Percentiles rank a stretch among this genome's conserved stretches.
These are phyloP conservation scores for Juglanconis juglandina DNA, from an alignment of 2,329 filamentous ascomycete species.

Conservation along the genomic window DNA sequence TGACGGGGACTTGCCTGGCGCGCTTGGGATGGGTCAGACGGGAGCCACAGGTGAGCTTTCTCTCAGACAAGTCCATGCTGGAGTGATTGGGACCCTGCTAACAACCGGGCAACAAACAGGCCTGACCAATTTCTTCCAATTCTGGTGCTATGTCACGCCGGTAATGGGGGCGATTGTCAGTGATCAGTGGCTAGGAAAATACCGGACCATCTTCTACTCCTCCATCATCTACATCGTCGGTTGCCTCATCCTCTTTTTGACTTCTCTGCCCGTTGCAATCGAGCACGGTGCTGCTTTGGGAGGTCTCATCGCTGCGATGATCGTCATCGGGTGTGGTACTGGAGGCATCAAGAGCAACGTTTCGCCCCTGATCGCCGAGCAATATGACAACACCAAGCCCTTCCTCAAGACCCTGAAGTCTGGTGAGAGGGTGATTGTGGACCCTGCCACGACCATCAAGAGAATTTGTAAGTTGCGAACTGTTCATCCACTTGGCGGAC, in stretches of 20 bases:
- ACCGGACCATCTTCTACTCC: slow-evolving; percentile 18
- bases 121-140: slow-evolving; percentile 17
- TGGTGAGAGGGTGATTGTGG: slow-evolving; percentile 62
- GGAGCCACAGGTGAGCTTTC: neutral
- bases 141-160: slow-evolving; percentile 19
- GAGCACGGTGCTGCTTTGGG: slow-evolving; percentile 16
- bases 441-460: slow-evolving; percentile 55
- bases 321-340: slow-evolving; percentile 21
- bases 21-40: slow-evolving; percentile 13
- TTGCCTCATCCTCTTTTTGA: slow-evolving; percentile 15
- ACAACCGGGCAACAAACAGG: neutral
- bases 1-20: slow-evolving; percentile 9
- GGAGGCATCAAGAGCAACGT: slow-evolving; percentile 63
- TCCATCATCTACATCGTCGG: slow-evolving; percentile 14
- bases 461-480: slow-evolving; percentile 8
- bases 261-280: slow-evolving; percentile 17
- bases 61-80: neutral
- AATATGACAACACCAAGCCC: slow-evolving; percentile 54
- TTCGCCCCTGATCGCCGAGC: slow-evolving; percentile 59
- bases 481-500: neutral
- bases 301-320: slow-evolving; percentile 16
- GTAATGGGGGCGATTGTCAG: slow-evolving; percentile 15
- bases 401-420: slow-evolving; percentile 42
- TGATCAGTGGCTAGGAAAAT: slow-evolving; percentile 16
- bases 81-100: neutral